Conservation (phyloP, 2,329 filamentous ascomycete species). For the Alternaria arbusti region DNA sequence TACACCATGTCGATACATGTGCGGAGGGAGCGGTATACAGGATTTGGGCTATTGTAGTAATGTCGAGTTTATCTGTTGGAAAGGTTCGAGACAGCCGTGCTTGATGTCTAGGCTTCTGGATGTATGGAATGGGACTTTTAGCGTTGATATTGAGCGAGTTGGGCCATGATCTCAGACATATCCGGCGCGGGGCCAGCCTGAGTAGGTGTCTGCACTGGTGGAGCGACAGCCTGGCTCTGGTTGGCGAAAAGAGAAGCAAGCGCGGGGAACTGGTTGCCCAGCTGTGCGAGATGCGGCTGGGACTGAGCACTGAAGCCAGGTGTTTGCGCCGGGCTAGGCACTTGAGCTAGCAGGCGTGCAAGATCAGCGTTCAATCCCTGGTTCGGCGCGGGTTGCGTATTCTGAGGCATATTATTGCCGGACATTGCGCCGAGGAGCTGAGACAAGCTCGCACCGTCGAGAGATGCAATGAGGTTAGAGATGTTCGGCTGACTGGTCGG, state of each 20-base stretch:
- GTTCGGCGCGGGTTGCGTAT: constrained; percentile 47
- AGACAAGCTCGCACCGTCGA: constrained; percentile 75
- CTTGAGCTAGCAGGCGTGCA: constrained; percentile 47
- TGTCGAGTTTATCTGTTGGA: constrained; percentile 7
- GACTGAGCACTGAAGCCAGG: constrained; percentile 28
- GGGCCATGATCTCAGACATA: constrained; percentile 77
- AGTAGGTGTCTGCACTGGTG: constrained; percentile 40
- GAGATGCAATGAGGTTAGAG: constrained; percentile 68
- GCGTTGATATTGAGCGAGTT: constrained; percentile 70
- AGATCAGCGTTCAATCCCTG: constrained; percentile 44
- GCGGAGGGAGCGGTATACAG: constrained; percentile 1
- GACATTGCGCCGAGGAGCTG: constrained; percentile 69
- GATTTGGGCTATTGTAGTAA: constrained; percentile 2
- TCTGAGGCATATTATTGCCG: constrained; percentile 44
- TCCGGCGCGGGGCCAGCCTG: constrained; percentile 44
- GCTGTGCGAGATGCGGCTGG: constrained; percentile 29
- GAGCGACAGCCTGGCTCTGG: constrained; percentile 31
- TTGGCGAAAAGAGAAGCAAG: constrained; percentile 39
- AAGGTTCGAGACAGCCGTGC: constrained; percentile 2
- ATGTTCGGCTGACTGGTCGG: constrained; percentile 56
- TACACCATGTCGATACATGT: constrained; percentile 9
- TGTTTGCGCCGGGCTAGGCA: constrained; percentile 34
- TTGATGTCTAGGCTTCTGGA: constrained; percentile 5
- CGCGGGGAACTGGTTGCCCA: constrained; percentile 40
- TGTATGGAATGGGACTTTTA: constrained; percentile 13